Evolutionary conservation across 2,329 filamentous ascomycete species (phyloP).

Genomic region (Ophidiomyces ophidiicola): DNA sequence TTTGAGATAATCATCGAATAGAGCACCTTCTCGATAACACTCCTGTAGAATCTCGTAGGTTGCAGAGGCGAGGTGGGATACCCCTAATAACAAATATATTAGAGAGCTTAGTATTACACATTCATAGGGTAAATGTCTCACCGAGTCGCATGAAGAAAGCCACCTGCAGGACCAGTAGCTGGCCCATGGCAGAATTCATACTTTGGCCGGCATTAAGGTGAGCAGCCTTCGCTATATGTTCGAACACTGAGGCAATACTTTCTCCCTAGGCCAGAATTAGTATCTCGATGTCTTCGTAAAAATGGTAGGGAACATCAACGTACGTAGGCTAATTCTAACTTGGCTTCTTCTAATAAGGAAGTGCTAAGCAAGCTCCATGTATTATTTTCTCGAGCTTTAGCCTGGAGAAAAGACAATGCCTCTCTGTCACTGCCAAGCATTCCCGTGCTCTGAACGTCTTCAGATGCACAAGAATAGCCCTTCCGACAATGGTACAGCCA

Average conservation of each 20-base stretch:
- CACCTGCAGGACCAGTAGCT: slow-evolving; percentile 59
- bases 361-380: slow-evolving; percentile 79
- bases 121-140: slow-evolving; percentile 21
- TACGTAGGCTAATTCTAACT: slow-evolving; percentile 62
- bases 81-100: slow-evolving; percentile 25
- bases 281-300: neutral
- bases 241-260: slow-evolving; percentile 50
- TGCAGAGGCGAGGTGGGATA: slow-evolving; percentile 43
- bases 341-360: slow-evolving; percentile 73
- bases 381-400: slow-evolving; percentile 71
- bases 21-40: slow-evolving; percentile 52
- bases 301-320: slow-evolving; percentile 33
- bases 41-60: slow-evolving; percentile 61
- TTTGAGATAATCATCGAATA: slow-evolving; percentile 68
- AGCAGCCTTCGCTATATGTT: slow-evolving; percentile 69
- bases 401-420: slow-evolving; percentile 68
- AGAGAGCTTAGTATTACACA: neutral
- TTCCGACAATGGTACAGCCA: slow-evolving; percentile 95
- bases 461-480: slow-evolving; percentile 64
- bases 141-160: slow-evolving; percentile 68
- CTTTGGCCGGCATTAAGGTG: slow-evolving; percentile 69
- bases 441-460: slow-evolving; percentile 55
- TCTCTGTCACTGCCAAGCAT: slow-evolving; percentile 70
- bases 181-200: slow-evolving; percentile 58
- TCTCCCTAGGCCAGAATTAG: slow-evolving; percentile 37